Evolutionary conservation across 2,329 filamentous ascomycete species (phyloP).

Genomic region (Aureobasidium mangrovei): DNA sequence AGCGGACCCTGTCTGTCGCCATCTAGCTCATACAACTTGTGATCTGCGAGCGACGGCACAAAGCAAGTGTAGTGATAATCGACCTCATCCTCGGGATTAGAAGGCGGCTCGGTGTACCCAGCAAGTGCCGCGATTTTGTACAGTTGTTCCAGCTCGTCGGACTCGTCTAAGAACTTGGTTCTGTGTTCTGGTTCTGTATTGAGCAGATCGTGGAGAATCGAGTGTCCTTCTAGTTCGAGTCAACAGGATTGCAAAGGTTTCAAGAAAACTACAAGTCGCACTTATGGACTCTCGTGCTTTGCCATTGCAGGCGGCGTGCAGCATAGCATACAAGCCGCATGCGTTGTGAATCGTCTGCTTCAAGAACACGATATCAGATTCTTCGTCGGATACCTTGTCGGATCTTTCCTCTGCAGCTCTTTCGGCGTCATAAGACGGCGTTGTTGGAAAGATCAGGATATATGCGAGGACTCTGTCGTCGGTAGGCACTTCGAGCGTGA

Average conservation of each 20-base stretch:
- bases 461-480: not conserved
- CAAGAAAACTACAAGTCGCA: not conserved
- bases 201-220: not conserved
- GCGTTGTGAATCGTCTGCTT: not conserved
- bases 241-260: not conserved
- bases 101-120: not conserved
- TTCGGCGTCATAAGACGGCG: not conserved
- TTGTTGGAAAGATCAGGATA: not conserved
- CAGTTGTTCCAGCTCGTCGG: not conserved
- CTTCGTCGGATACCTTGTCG: not conserved
- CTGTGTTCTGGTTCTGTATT: not conserved
- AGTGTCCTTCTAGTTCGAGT: not conserved
- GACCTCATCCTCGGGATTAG: not conserved
- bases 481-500: not conserved
- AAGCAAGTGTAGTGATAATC: constrained; percentile 2
- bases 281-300: not conserved
- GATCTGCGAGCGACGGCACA: not conserved
- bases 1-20: not conserved
- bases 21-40: not conserved
- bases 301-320: not conserved
- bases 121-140: not conserved
- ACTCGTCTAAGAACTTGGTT: not conserved
- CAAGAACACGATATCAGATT: not conserved
- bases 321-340: not conserved
- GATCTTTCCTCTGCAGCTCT: not conserved